Conservation (phyloP, 345 rosid genomes). For the Citrus sinensis region DNA sequence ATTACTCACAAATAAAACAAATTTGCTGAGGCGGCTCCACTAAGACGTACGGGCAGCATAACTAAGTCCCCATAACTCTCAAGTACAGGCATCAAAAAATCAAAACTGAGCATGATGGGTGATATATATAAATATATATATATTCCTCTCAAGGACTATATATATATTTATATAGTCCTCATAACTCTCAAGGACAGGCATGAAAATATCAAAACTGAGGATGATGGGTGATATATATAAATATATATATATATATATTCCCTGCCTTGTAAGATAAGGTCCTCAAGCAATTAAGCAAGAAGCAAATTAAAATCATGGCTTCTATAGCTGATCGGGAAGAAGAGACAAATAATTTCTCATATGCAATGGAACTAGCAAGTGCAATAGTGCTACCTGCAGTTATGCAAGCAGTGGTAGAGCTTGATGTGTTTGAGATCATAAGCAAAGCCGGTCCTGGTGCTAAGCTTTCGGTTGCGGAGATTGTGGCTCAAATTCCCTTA, state of each 20-base stretch:
- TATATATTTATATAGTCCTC: no score
- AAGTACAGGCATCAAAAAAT: background rate
- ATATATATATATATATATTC: no score
- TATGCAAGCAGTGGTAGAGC: background rate
- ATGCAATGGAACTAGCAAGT: background rate
- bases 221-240: background rate
- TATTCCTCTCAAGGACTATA: no score
- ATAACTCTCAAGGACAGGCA: background rate
- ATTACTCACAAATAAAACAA: no score
- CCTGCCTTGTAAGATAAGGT: no score
- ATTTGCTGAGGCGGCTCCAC: no score
- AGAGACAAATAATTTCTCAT: background rate
- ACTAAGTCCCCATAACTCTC: background rate
- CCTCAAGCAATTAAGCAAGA: no score
- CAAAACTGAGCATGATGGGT: background rate
- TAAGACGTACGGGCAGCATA: no score
- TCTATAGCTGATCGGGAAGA: background rate
- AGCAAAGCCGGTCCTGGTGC: background rate
- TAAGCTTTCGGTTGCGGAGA: background rate
- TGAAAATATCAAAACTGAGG: background rate
- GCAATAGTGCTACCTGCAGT: background rate
- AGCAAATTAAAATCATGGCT: background rate
- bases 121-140: no score
- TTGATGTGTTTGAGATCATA: background rate
- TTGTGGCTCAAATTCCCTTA: background rate